phyloP scores from a whole-genome alignment of 345 rosid species.

The Eutrema japonicum region DNA sequence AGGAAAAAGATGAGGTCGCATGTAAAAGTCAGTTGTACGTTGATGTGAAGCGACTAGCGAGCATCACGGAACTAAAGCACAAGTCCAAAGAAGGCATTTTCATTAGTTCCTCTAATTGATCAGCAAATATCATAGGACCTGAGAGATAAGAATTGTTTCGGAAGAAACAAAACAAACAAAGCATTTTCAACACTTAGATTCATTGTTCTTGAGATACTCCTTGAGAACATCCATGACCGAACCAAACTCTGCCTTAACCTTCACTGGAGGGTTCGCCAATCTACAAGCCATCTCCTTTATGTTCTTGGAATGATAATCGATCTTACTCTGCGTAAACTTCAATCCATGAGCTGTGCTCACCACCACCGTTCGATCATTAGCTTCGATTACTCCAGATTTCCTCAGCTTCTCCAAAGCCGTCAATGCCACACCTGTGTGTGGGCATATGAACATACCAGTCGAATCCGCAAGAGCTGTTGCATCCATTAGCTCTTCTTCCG shows the following conservation, averaged over 20 bases:
- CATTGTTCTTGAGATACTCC: constrained; percentile 39
- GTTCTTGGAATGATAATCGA: constrained; percentile 71
- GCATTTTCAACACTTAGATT: constrained; percentile 22
- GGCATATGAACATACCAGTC: constrained; percentile 89
- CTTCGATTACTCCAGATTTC: constrained; percentile 60
- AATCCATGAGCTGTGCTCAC: constrained; percentile 91
- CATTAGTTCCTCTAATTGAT: not conserved
- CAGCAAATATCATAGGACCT: not conserved
- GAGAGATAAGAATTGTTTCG: not conserved
- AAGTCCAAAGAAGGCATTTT: not conserved
- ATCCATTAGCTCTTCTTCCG: constrained; percentile 89
- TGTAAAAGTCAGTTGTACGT: not conserved
- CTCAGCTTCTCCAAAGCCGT: constrained; percentile 78
- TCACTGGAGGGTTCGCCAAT: constrained; percentile 72
- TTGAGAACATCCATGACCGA: constrained; percentile 79
- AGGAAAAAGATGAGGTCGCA: too few relatives aligned
- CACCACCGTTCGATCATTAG: constrained; percentile 74
- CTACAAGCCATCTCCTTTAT: constrained; percentile 77
- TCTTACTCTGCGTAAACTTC: constrained; percentile 79
- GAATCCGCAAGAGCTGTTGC: constrained; percentile 86
- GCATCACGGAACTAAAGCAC: not conserved
- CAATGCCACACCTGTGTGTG: constrained; percentile 89
- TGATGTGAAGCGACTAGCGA: not conserved
- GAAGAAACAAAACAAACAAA: constrained; percentile 2
- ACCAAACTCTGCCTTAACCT: constrained; percentile 75